Evolutionary conservation across 31 red algal species (phyloP).

Genomic region (Bonnemaisonia californica): DNA sequence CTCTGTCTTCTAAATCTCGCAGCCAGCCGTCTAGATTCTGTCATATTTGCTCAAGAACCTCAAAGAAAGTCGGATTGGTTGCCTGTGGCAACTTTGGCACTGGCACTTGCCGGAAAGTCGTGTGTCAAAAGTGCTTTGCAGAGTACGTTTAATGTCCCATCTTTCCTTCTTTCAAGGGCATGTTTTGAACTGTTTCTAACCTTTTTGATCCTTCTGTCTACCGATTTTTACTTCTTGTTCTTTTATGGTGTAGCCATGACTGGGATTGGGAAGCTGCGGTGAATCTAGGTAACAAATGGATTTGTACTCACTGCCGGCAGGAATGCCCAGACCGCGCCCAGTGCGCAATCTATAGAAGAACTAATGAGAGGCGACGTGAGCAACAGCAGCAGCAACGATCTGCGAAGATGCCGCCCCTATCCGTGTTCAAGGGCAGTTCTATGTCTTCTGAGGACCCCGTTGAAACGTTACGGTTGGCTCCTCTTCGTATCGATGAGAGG

Average conservation of each 20-base stretch:
- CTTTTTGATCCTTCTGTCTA: conserved; percentile 3
- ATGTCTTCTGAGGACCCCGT: not conserved
- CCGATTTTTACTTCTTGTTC: not conserved
- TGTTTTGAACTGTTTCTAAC: not conserved
- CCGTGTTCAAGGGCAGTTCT: too few relatives aligned
- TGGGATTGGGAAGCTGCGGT: conserved; percentile 67
- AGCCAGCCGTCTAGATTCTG: conserved; percentile 62
- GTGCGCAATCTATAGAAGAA: conserved; percentile 70
- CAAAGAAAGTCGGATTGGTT: conserved; percentile 61
- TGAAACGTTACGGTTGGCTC: not conserved
- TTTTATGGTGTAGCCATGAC: conserved; percentile 21
- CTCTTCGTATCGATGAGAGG: not conserved
- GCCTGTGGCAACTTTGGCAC: conserved; percentile 41
- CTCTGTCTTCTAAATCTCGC: conserved; percentile 12
- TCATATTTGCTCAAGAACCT: conserved; percentile 63
- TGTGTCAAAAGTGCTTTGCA: conserved; percentile 66
- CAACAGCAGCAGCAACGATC: conserved; percentile 25
- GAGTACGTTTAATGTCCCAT: conserved; percentile 42
- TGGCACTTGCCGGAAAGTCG: conserved; percentile 63
- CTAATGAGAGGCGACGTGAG: conserved; percentile 68
- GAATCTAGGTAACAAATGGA: conserved; percentile 38
- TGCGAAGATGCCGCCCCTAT: not conserved
- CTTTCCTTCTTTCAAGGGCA: not conserved
- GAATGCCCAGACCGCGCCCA: conserved; percentile 76
- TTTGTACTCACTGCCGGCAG: conserved; percentile 73